Evolutionary conservation across 2,329 filamentous ascomycete genomes (phyloP).

Genomic region (Colletotrichum orchidophilum): DNA sequence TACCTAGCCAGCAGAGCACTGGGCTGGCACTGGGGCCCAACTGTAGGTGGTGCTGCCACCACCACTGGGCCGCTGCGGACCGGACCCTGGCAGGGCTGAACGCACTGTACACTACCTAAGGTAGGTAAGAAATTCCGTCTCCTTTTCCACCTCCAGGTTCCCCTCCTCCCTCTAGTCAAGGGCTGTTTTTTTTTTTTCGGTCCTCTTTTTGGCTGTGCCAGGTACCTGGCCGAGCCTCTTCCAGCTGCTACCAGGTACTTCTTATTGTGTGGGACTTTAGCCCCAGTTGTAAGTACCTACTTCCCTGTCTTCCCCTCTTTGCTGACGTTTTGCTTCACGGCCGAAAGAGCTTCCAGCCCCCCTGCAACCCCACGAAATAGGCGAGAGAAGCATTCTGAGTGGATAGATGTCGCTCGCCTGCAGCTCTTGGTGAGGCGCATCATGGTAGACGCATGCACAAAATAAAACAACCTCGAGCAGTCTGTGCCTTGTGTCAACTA

Average conservation of each 20-base stretch:
- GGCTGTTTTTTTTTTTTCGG: neutral
- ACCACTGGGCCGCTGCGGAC: constrained; percentile 18
- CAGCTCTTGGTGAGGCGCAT: constrained; percentile 23
- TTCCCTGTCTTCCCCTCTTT: constrained; percentile 23
- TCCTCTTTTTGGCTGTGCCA: neutral
- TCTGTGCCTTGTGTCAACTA: constrained; percentile 7
- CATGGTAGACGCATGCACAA: constrained; percentile 1
- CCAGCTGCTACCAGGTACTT: constrained; percentile 25
- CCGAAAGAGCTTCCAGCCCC: constrained; percentile 4
- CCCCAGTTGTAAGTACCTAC: neutral
- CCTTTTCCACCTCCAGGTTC: neutral
- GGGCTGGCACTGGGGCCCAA: neutral
- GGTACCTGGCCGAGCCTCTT: constrained; percentile 18
- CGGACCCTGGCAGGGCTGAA: constrained; percentile 35
- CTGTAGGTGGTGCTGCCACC: neutral
- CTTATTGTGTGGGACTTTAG: neutral
- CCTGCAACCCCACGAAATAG: constrained; percentile 30
- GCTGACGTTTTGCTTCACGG: constrained; percentile 27
- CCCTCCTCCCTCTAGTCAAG: neutral
- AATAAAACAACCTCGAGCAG: neutral
- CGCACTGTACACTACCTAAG: constrained; percentile 12
- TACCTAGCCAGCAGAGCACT: no score
- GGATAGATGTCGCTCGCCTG: neutral
- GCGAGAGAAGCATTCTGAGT: neutral
- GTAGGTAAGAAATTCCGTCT: neutral